Evolutionary conservation across 1,284 basidiomycete species (phyloP).

Genomic region (Microbotryomycetes sp.): DNA sequence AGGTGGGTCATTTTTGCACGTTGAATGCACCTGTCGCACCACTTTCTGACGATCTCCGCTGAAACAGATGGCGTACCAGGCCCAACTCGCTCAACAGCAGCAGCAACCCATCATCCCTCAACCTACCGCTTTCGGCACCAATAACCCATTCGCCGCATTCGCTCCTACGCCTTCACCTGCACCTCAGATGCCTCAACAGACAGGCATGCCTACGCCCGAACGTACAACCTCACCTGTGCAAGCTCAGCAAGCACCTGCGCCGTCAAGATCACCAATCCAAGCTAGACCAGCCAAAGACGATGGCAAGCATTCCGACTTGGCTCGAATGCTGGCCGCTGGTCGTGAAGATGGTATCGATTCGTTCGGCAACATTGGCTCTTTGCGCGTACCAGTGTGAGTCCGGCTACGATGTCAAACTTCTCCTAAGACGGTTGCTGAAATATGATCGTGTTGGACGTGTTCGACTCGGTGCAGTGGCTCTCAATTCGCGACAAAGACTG

Average conservation of each 20-base stretch:
- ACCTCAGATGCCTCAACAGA: conserved; percentile 7
- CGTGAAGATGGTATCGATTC: conserved; percentile 82
- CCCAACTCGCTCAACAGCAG: conserved; percentile 33
- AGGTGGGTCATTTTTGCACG: conserved; percentile 43
- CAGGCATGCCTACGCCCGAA: conserved; percentile 18
- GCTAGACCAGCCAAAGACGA: conserved; percentile 45
- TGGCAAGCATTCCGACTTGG: conserved; percentile 69
- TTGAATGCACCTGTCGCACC: conserved; percentile 54
- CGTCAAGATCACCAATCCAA: conserved; percentile 32
- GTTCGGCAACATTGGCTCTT: conserved; percentile 76
- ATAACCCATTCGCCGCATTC: conserved; percentile 77
- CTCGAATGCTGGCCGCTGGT: conserved; percentile 60
- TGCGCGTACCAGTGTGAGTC: conserved; percentile 49
- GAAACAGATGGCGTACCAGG: conserved; percentile 42
- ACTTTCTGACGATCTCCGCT: conserved; percentile 39
- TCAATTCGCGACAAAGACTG: conserved; percentile 9
- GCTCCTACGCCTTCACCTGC: conserved; percentile 28
- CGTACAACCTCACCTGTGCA: conserved; percentile 25
- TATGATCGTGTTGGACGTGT: neutral
- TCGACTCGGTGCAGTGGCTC: conserved; percentile 1
- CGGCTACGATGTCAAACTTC: neutral
- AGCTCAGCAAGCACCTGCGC: conserved; percentile 26
- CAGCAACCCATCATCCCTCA: conserved; percentile 49
- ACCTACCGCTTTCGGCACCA: conserved; percentile 65
- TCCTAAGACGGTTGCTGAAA: neutral